Evolutionary conservation across 2,329 filamentous ascomycete species (phyloP).

Genomic region (Monosporascus sp.): DNA sequence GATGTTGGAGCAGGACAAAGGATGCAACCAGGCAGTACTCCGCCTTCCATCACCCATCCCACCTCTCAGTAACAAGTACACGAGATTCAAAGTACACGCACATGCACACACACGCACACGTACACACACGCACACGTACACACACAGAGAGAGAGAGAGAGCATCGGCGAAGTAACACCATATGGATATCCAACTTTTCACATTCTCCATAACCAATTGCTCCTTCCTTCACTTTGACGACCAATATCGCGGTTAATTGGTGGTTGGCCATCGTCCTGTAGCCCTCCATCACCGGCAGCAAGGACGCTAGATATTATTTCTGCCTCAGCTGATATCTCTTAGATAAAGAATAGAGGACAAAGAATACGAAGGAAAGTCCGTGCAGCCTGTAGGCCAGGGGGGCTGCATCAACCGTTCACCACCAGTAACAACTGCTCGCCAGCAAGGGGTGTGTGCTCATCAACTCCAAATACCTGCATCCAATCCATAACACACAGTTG

Average conservation of each 20-base stretch:
- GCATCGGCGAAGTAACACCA: not conserved
- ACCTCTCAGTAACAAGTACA: not conserved
- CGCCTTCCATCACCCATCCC: slow-evolving; percentile 1
- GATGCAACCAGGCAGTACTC: slow-evolving; percentile 11
- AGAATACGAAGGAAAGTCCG: slow-evolving; percentile 15
- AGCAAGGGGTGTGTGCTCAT: slow-evolving; percentile 14
- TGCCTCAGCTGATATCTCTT: slow-evolving; percentile 9
- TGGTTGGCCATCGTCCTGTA: slow-evolving; percentile 5
- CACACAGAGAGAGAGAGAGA: not conserved
- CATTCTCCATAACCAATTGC: not conserved
- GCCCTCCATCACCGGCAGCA: slow-evolving; percentile 1
- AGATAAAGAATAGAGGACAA: slow-evolving; percentile 14
- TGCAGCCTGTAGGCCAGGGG: slow-evolving; percentile 13
- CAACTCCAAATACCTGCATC: not conserved
- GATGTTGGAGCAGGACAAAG: slow-evolving; percentile 20
- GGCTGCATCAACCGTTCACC: slow-evolving; percentile 11
- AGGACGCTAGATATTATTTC: slow-evolving; percentile 5
- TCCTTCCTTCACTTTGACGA: slow-evolving; percentile 1
- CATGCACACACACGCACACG: not conserved
- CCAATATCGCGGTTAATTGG: slow-evolving; percentile 1
- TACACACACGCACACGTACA: not conserved
- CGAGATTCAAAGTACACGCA: not conserved
- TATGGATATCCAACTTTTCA: not conserved
- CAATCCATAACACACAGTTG: not conserved
- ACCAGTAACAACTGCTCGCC: slow-evolving; percentile 6